These are phyloP conservation scores for Calamus simplicifolius DNA, from an alignment of 176 grass and related monocot species.

Conservation along the genomic window DNA sequence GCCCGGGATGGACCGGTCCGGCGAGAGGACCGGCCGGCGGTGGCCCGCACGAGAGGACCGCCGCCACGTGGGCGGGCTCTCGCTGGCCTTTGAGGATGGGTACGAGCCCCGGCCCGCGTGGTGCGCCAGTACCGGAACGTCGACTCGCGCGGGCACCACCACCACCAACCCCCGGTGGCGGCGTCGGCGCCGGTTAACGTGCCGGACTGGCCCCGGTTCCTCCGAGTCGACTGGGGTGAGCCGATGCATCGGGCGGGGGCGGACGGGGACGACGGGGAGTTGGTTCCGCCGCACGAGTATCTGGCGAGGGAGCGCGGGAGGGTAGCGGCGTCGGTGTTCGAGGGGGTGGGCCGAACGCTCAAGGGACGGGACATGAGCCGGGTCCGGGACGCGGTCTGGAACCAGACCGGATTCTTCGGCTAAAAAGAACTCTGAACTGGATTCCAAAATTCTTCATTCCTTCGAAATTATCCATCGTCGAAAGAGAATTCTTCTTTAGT, in stretches of 20 bases:
- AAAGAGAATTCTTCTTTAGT: no score
- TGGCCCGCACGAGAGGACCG: no score
- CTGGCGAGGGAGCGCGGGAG: constrained; percentile 14
- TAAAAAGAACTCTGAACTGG: background rate
- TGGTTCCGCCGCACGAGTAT: constrained; percentile 17
- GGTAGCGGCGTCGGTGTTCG: constrained; percentile 3
- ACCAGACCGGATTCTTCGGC: constrained; percentile 16
- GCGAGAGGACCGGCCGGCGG: background rate
- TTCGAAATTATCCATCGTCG: no score
- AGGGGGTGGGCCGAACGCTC: constrained; percentile 17
- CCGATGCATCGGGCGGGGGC: background rate
- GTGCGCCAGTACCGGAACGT: no score
- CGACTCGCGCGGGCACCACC: no score
- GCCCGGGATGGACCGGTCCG: background rate
- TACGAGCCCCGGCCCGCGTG: background rate
- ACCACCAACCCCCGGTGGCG: background rate
- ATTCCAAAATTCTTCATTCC: no score
- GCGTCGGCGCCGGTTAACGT: constrained; percentile 15
- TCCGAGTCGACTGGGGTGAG: background rate
- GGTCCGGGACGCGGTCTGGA: constrained; percentile 15
- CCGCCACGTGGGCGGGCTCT: background rate
- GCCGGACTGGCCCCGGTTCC: background rate
- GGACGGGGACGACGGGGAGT: background rate
- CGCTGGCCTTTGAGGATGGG: background rate
- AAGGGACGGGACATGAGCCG: constrained; percentile 22